Evolutionary conservation across 345 rosid species (phyloP).

Genomic region (Geranium rotundifolium): DNA sequence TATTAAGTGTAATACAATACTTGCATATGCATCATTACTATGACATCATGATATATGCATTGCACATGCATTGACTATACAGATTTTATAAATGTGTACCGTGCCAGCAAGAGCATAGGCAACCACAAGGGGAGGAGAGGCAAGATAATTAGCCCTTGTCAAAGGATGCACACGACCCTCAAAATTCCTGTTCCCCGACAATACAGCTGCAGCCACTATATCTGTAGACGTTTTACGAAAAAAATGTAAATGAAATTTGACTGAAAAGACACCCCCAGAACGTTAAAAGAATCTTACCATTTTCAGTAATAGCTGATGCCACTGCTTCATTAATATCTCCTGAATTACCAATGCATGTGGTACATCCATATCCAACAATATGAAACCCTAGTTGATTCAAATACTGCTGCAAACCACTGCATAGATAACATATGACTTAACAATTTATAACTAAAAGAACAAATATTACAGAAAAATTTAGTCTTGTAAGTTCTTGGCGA

Average conservation of each 20-base stretch:
- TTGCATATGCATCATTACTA: no score
- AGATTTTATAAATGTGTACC: constrained; percentile 18
- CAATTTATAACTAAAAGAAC: not conserved
- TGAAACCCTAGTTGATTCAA: constrained; percentile 72
- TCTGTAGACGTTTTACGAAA: constrained; percentile 26
- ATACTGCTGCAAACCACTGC: constrained; percentile 68
- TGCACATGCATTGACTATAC: not conserved
- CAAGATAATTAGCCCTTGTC: constrained; percentile 90
- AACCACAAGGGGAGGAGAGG: constrained; percentile 89
- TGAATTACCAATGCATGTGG: constrained; percentile 90
- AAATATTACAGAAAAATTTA: not conserved
- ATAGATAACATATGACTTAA: constrained; percentile 3
- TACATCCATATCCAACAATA: constrained; percentile 91
- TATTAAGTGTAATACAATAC: not conserved
- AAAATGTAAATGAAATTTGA: constrained; percentile 5
- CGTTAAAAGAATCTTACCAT: constrained; percentile 26
- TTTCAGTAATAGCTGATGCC: constrained; percentile 68
- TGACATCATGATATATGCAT: no score
- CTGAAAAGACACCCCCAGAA: constrained; percentile 4
- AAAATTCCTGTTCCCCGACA: constrained; percentile 85
- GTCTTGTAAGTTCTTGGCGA: not conserved
- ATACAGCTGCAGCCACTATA: constrained; percentile 84
- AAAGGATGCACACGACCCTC: constrained; percentile 95
- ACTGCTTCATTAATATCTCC: constrained; percentile 81
- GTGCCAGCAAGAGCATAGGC: constrained; percentile 95